Evolutionary conservation across 148 eudicot genomes (phyloP).

Genomic region (Silene conica): DNA sequence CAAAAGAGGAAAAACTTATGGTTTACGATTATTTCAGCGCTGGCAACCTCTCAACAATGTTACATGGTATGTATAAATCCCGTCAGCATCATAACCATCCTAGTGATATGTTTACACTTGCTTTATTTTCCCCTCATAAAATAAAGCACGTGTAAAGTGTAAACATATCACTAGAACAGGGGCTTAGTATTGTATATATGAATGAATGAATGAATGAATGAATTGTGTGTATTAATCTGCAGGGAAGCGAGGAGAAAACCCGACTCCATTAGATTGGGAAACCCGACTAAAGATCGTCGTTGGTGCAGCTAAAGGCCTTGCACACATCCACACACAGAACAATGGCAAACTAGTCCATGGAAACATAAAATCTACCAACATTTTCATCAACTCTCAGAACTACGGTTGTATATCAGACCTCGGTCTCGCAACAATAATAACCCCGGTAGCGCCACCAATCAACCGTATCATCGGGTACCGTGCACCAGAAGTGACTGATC

Average conservation of each 20-base stretch:
- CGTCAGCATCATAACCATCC: neutral
- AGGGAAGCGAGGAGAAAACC: constrained; percentile 56
- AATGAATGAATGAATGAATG: too few relatives aligned
- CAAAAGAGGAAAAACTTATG: constrained; percentile 85
- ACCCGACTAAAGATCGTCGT: constrained; percentile 49
- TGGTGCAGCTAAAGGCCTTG: constrained; percentile 67
- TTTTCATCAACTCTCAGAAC: constrained; percentile 54
- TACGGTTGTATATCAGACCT: constrained; percentile 62
- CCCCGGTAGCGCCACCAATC: constrained; percentile 41
- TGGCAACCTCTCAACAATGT: constrained; percentile 55
- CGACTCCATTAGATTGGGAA: constrained; percentile 63
- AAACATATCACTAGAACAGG: too few relatives aligned
- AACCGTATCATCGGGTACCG: constrained; percentile 48
- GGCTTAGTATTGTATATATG: too few relatives aligned
- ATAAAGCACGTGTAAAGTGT: too few relatives aligned
- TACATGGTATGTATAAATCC: constrained; percentile 52
- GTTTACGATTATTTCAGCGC: constrained; percentile 61
- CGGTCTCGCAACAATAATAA: constrained; percentile 57
- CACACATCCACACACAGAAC: constrained; percentile 53
- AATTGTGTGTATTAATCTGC: constrained; percentile 18
- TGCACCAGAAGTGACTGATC: constrained; percentile 73
- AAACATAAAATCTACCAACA: constrained; percentile 77
- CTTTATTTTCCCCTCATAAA: too few relatives aligned
- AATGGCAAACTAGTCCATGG: constrained; percentile 73
- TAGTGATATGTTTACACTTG: too few relatives aligned